phyloP scores from a whole-genome alignment of 2,329 filamentous ascomycete species.

The Apiospora malaysiana region DNA sequence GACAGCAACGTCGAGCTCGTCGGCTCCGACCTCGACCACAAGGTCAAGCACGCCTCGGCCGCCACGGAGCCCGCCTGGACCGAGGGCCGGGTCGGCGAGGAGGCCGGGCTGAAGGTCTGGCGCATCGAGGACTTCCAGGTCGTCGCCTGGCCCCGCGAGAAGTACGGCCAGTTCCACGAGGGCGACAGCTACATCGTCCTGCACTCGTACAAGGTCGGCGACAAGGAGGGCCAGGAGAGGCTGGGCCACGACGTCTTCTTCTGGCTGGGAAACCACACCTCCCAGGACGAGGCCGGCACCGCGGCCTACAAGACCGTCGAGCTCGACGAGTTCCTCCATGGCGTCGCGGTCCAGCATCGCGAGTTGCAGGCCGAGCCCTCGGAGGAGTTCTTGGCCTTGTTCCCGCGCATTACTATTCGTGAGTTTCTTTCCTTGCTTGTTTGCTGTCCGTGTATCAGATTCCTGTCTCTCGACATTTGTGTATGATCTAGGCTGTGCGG shows the following conservation, averaged over 20 bases:
- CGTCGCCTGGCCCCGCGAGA: slow-evolving; percentile 62
- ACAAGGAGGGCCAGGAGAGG: slow-evolving; percentile 45
- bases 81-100: slow-evolving; percentile 57
- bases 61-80: slow-evolving; percentile 72
- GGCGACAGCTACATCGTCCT: slow-evolving; percentile 73
- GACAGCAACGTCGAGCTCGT: slow-evolving; percentile 73
- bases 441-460: too few relatives aligned
- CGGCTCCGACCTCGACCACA: slow-evolving; percentile 68
- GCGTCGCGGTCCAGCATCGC: slow-evolving; percentile 67
- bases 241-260: slow-evolving; percentile 72
- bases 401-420: slow-evolving; percentile 63
- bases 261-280: slow-evolving; percentile 70
- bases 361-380: slow-evolving; percentile 66
- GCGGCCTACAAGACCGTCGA: slow-evolving; percentile 76
- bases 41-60: slow-evolving; percentile 71
- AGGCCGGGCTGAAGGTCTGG: slow-evolving; percentile 65
- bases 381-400: slow-evolving; percentile 64
- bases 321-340: slow-evolving; percentile 69
- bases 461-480: too few relatives aligned
- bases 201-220: slow-evolving; percentile 60
- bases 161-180: slow-evolving; percentile 67
- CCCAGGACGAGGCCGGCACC: slow-evolving; percentile 71
- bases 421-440: neutral
- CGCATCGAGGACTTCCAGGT: slow-evolving; percentile 72
- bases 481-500: too few relatives aligned